Evolutionary conservation across 495 filamentous ascomycete species (phyloP), one percentile per base, ranked within the genome.

Genomic region (Penicilliopsis zonata): DNA sequence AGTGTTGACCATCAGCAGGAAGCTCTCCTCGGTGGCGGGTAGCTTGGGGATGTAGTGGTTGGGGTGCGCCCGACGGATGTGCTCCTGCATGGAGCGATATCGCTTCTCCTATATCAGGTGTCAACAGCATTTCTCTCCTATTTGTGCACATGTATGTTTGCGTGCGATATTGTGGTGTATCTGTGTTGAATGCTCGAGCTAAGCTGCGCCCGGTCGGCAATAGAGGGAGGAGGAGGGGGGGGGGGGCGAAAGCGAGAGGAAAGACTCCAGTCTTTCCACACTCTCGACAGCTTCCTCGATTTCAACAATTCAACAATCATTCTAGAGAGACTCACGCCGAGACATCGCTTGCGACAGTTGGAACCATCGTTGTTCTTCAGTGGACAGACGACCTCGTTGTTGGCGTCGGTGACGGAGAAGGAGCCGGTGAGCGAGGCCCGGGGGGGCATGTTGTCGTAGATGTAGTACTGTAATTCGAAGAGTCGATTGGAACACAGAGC

Each of bases 61-160:
- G 33, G 90, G 92, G 59, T 98, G 90, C 51, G 90, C 90, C 55
- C 90, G 77, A 44, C 90, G 84, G 44, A 98, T 96, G 50, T 98
- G 90, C 71, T 98, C 90, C 65, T 95, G 92, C 82, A 98, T 98
- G 31, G 88, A 95, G 51, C 90, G 87, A 68, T 86, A 98, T 47
- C 86, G 79, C 60, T 94, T 94, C 64, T 94, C 86, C 86, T 94
- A 59, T 51, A 43, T 28, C 27, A 29, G 35, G 20, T 17, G 17
- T 29, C 24, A 29, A 37, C 25, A 27, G 30, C 35, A 33, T 61
- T 52, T 57, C n/a, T n/a, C n/a, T n/a, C n/a, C n/a, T n/a, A n/a
- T n/a, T n/a, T n/a, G n/a, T n/a, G n/a, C n/a, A n/a, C n/a, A n/a
- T n/a, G n/a, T n/a, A n/a, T n/a, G n/a, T n/a, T n/a, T n/a, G n/a